Evolutionary conservation across 805 yeast genomes (phyloP).

Genomic region (Metschnikowia lachancei): DNA sequence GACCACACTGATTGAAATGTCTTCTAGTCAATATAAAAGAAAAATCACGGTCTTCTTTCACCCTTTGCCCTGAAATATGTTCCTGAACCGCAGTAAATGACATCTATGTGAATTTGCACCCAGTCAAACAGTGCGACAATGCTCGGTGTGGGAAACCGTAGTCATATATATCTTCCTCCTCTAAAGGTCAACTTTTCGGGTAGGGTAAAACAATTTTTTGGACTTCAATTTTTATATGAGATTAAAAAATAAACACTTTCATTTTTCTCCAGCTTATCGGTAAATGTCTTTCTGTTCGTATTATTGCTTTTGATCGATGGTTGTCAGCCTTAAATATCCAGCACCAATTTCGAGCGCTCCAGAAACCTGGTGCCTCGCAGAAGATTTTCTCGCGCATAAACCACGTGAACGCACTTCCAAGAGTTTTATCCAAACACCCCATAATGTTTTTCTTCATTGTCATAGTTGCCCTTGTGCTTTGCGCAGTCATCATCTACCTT

Average conservation of each 20-base stretch:
- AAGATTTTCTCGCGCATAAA: slow-evolving; percentile 2
- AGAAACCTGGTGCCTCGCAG: not conserved
- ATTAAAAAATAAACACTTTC: no score
- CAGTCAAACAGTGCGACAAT: not conserved
- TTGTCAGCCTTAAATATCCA: no score
- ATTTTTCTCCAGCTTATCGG: not conserved
- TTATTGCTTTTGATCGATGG: no score
- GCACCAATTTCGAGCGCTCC: not conserved
- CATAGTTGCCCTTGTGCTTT: slow-evolving; percentile 40
- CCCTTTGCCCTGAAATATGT: not conserved
- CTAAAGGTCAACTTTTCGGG: no score
- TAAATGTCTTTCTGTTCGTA: no score
- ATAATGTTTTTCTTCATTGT: slow-evolving; percentile 39
- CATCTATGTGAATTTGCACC: not conserved
- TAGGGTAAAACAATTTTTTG: no score
- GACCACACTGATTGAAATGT: slow-evolving; percentile 30
- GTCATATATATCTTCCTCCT: no score
- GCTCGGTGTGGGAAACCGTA: not conserved
- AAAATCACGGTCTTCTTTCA: not conserved
- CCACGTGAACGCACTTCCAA: not conserved
- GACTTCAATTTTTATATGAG: no score
- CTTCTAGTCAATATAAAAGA: not conserved
- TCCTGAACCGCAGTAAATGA: not conserved
- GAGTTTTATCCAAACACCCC: not conserved
- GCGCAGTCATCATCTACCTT: slow-evolving; percentile 40